phyloP scores from a whole-genome alignment of 2,329 filamentous ascomycete genomes.

The Podosphaera aphanis region DNA sequence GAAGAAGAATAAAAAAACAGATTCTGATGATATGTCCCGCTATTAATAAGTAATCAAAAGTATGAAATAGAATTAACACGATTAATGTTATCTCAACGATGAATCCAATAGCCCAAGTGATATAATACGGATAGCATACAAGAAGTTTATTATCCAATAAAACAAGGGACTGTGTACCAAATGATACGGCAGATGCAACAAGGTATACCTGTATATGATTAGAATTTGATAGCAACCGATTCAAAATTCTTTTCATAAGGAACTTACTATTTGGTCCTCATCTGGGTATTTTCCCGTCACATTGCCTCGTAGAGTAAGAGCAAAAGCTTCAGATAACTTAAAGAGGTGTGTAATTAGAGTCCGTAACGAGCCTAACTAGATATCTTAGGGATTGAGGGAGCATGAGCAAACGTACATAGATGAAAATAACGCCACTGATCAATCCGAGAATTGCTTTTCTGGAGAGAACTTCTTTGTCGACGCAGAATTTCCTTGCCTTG shows the following conservation, averaged over 20 bases:
- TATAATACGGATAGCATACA: slow-evolving; percentile 39
- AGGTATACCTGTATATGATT: slow-evolving; percentile 24
- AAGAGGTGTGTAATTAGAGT: background rate
- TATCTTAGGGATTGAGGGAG: background rate
- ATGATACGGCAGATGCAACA: slow-evolving; percentile 39
- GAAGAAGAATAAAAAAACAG: slow-evolving; percentile 15
- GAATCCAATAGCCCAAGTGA: slow-evolving; percentile 35
- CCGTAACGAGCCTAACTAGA: background rate
- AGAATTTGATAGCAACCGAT: background rate
- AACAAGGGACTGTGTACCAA: slow-evolving; percentile 32
- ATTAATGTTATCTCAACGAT: slow-evolving; percentile 28
- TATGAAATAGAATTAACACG: slow-evolving; percentile 13
- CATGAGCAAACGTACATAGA: slow-evolving; percentile 18
- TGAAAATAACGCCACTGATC: slow-evolving; percentile 16
- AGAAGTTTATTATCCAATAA: slow-evolving; percentile 26
- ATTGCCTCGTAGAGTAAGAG: background rate
- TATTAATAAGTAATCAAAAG: slow-evolving; percentile 10
- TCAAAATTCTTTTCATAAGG: slow-evolving; percentile 2
- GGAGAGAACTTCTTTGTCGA: slow-evolving; percentile 18
- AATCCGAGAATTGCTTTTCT: slow-evolving; percentile 22
- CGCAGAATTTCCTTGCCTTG: slow-evolving; percentile 21
- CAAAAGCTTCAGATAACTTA: background rate
- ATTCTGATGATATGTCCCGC: slow-evolving; percentile 12
- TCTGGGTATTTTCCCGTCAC: background rate
- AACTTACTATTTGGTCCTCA: background rate